Conservation (phyloP, 2,329 filamentous ascomycete species). For the Coniochaeta ligniaria region DNA sequence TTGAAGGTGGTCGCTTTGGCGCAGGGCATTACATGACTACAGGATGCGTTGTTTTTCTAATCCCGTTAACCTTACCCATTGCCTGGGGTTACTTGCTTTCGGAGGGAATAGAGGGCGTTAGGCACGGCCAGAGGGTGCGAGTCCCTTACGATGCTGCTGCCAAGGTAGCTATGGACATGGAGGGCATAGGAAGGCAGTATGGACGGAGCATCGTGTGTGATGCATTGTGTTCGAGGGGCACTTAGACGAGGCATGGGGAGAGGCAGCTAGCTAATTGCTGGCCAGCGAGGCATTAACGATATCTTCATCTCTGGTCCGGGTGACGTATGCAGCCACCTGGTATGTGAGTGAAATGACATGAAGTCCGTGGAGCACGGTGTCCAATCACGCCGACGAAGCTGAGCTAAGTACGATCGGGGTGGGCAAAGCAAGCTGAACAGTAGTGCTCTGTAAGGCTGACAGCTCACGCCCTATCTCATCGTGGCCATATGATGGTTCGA, state of each 20-base stretch:
- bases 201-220: no score
- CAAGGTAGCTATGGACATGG: no score
- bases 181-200: no score
- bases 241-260: no score
- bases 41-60: not conserved
- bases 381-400: not conserved
- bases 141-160: no score
- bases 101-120: not conserved
- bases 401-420: not conserved
- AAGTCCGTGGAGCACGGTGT: not conserved
- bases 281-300: not conserved
- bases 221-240: no score
- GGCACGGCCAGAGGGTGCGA: not conserved
- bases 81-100: slow-evolving; percentile 1
- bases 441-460: not conserved
- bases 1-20: no score
- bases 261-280: not conserved
- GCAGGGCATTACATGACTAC: not conserved
- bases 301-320: not conserved
- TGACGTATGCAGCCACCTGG: not conserved
- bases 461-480: not conserved
- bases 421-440: not conserved
- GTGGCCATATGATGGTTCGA: not conserved
- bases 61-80: not conserved
- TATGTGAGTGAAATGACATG: not conserved